Conservation (phyloP, 352 stramenopile species). For the Aphanomyces cochlioides region DNA sequence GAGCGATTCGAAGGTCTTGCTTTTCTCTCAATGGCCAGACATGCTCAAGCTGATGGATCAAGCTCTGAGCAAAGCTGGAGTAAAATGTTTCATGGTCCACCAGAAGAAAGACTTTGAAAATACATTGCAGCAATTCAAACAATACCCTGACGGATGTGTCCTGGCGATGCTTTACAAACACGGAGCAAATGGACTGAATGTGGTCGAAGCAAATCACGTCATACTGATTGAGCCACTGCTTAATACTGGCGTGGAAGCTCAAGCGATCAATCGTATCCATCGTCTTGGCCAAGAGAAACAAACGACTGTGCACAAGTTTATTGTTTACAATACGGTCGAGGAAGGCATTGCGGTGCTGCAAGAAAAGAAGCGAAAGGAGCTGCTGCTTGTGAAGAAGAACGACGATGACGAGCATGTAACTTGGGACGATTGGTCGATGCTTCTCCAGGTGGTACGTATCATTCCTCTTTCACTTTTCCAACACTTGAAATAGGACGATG, state of each 20-base stretch:
- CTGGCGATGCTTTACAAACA: conserved; percentile 82
- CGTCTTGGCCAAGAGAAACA: conserved; percentile 82
- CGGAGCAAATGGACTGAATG: conserved; percentile 88
- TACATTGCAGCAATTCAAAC: conserved; percentile 54
- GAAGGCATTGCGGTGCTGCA: conserved; percentile 77
- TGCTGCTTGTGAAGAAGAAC: conserved; percentile 1
- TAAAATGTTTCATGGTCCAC: conserved; percentile 71
- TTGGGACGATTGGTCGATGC: conserved; percentile 24
- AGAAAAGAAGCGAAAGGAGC: conserved; percentile 40
- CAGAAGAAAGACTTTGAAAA: conserved; percentile 51
- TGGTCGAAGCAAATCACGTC: conserved; percentile 89
- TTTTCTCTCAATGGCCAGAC: conserved; percentile 91
- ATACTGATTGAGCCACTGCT: conserved; percentile 89
- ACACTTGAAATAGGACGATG: conserved; percentile 17
- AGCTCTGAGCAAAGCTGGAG: conserved; percentile 40
- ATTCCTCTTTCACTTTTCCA: not conserved
- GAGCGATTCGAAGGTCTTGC: conserved; percentile 73
- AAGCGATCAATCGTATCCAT: conserved; percentile 88
- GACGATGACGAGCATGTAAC: conserved; percentile 17
- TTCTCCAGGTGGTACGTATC: conserved; percentile 29
- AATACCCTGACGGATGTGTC: conserved; percentile 47
- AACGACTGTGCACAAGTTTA: conserved; percentile 86
- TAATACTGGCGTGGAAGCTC: conserved; percentile 77
- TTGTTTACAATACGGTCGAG: conserved; percentile 86
- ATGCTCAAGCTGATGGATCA: conserved; percentile 58